phyloP scores from a whole-genome alignment of 768 basidiomycete genomes.

The Vararia minispora region DNA sequence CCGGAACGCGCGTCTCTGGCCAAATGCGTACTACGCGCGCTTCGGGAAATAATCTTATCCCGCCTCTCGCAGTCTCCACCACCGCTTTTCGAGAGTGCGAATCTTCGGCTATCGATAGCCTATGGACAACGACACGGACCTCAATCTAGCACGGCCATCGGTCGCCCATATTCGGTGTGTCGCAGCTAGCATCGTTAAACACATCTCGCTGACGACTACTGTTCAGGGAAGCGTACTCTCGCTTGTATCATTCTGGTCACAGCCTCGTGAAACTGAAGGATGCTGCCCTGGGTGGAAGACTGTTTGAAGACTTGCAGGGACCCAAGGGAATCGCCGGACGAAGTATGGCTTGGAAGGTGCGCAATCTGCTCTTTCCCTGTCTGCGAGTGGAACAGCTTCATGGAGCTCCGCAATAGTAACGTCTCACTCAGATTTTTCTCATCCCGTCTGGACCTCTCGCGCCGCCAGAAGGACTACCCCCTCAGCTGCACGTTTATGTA shows the following conservation, averaged over 20 bases:
- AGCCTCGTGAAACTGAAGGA: conserved; percentile 60
- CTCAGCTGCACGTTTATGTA: conserved; percentile 16
- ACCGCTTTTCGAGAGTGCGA: too few species aligned
- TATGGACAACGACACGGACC: too few species aligned
- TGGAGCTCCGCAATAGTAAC: conserved; percentile 10
- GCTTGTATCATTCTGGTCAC: conserved; percentile 38
- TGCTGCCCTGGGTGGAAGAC: conserved; percentile 45
- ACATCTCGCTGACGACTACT: too few species aligned
- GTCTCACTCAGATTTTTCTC: conserved; percentile 56
- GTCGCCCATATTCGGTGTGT: too few species aligned
- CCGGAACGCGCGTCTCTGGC: too few species aligned
- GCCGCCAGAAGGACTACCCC: conserved; percentile 27
- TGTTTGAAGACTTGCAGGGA: conserved; percentile 34
- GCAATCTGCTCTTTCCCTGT: conserved; percentile 3
- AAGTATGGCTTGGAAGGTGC: conserved; percentile 81
- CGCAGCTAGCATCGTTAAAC: too few species aligned
- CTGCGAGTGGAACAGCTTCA: neutral
- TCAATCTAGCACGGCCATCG: too few species aligned
- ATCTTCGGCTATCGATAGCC: too few species aligned
- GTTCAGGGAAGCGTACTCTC: conserved; percentile 31
- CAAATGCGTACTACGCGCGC: too few species aligned
- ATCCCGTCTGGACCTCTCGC: conserved; percentile 55
- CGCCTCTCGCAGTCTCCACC: too few species aligned
- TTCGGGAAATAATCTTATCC: too few species aligned
- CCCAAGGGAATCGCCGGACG: conserved; percentile 61